A percentile compares a stretch with the other conserved stretches of the same genome.
These are phyloP conservation scores for Coleophoma crateriformis DNA, from an alignment of 2,329 filamentous ascomycete genomes.

Conservation along the genomic window DNA sequence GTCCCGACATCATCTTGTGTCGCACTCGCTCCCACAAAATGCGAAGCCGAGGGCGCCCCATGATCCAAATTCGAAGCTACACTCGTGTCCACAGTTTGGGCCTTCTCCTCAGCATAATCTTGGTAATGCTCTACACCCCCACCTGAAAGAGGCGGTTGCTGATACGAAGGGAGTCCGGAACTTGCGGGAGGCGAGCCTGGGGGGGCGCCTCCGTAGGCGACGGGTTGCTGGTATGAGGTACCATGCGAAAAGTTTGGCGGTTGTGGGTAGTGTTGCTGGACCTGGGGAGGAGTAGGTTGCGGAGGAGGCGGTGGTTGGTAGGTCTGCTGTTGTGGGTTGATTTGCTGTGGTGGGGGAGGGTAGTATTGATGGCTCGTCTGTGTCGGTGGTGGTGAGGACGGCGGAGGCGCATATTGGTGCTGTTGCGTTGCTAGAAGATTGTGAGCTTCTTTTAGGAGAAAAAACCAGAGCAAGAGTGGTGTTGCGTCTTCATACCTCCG, in stretches of 20 bases:
- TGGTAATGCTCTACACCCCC: conserved; percentile 13
- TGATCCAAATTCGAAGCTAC: conserved; percentile 27
- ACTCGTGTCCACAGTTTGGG: conserved; percentile 22
- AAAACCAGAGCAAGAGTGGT: neutral
- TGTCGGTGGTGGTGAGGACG: conserved; percentile 22
- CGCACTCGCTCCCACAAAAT: conserved; percentile 60
- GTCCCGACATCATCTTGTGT: conserved; percentile 83
- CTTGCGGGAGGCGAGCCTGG: neutral
- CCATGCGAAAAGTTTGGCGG: conserved; percentile 24
- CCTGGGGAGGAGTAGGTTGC: conserved; percentile 11
- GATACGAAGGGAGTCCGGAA: conserved; percentile 3
- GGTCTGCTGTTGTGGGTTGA: conserved; percentile 14
- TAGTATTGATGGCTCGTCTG: conserved; percentile 24
- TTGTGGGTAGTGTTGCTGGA: conserved; percentile 16
- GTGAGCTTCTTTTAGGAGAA: neutral
- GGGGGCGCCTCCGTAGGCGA: neutral
- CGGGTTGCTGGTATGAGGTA: conserved; percentile 21
- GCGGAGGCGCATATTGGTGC: conserved; percentile 23
- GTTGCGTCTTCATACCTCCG: conserved; percentile 11
- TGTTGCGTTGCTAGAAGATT: conserved; percentile 14
- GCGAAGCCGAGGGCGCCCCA: conserved; percentile 31
- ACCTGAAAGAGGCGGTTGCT: conserved; percentile 15
- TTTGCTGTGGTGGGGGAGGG: conserved; percentile 26
- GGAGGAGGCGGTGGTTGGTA: conserved; percentile 24
- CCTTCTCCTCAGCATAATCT: conserved; percentile 21